These are phyloP conservation scores for Paramecium sexaurelia DNA, from an alignment of 73 alveolate genomes.

Conservation along the genomic window DNA sequence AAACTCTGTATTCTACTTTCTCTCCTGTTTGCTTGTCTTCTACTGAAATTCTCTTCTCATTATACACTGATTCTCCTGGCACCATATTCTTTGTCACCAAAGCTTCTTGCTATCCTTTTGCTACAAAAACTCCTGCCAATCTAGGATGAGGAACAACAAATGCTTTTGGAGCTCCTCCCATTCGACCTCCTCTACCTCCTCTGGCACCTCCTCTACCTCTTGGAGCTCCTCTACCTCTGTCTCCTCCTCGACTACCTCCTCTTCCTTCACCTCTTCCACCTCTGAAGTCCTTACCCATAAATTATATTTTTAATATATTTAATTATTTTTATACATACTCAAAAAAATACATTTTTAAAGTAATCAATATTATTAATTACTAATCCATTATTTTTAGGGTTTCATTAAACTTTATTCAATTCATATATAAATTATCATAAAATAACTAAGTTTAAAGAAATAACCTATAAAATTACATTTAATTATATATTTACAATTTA, in stretches of 20 bases:
- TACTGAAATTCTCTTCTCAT: conserved; percentile 89
- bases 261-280: conserved; percentile 23
- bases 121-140: conserved; percentile 90
- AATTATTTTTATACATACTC: too few species aligned
- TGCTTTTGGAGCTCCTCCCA: conserved; percentile 84
- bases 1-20: conserved; percentile 98
- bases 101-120: conserved; percentile 93
- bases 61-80: conserved; percentile 97
- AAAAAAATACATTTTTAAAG: too few species aligned
- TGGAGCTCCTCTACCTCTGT: conserved; percentile 72
- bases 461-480: too few species aligned
- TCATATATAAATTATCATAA: too few species aligned
- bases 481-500: too few species aligned
- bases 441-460: too few species aligned
- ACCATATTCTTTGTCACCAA: conserved; percentile 92
- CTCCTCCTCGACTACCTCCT: conserved; percentile 59
- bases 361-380: too few species aligned
- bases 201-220: conserved; percentile 87
- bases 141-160: conserved; percentile 94
- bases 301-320: conserved; percentile 22
- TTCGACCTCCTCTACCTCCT: conserved; percentile 73
- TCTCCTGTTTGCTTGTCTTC: conserved; percentile 79
- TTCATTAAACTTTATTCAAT: too few species aligned
- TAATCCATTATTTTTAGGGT: too few species aligned
- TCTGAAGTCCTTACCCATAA: conserved; percentile 7